Base-by-base conservation (phyloP, 1,284 basidiomycete species). In the Puccinia horiana region DNA sequence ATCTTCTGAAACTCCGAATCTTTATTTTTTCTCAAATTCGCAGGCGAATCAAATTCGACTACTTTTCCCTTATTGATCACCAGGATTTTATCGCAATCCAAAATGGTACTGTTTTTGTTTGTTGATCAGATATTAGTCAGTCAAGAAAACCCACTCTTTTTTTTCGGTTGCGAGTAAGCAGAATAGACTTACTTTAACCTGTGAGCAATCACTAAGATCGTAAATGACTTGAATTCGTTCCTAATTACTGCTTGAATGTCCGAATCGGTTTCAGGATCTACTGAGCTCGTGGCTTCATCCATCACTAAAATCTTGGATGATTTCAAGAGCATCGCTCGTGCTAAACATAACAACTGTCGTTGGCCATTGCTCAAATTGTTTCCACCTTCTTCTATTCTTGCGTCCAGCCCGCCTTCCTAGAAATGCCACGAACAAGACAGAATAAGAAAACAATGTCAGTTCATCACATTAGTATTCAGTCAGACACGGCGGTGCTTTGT, bases 321-420 rank as follows among this genome's bases (percentile, higher is more conserved):
- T 87, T 92, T 92, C 63, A 92, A 84, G 47, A 87, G 82, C 42
- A 87, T 84, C 2, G 86, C 86, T n/a, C 86, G 83, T 0, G 86
- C 86, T 76, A 87, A 86, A 83, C 87, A 88, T 65, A 88, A 84
- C 40, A 88, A 85, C 82, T 88, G 87, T 9, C 93, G 88, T 86
- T 98, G 95, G 4, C 96, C 96, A 11, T 93, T 89, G 11, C 92
- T 93, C 81, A 97, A 88, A 49, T 94, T 95, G 2, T 90, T 90
- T 0, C 95, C 95, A 20, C 92, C 93, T 87, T 96, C 94, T 82
- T 91, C 88, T 18, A 96, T 91, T 47, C 89, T 89, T 0, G 93
- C 91, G 86, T 96, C 94, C 1, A 96, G 88, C 0, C 91, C 90
- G 47, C 91, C 92, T 0, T 92, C 56, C 80, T 81, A 63, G 4